Conservation (phyloP, 768 basidiomycete species). For the Daedaleopsis nitida region DNA sequence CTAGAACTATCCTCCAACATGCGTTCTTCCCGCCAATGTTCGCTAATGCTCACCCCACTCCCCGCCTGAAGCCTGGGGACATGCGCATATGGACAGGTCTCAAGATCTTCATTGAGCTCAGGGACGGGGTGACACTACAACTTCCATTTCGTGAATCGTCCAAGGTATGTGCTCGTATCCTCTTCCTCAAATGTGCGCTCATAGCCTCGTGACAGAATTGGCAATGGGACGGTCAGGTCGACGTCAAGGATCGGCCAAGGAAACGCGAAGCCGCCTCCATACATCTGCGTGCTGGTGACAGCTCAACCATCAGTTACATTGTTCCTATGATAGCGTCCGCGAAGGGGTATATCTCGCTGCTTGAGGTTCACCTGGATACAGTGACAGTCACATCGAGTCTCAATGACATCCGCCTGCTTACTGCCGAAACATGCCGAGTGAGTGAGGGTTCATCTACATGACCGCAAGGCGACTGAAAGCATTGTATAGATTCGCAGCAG, state of each 20-base stretch:
- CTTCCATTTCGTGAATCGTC: conserved; percentile 93
- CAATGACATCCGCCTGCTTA: conserved; percentile 81
- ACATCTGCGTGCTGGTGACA: conserved; percentile 72
- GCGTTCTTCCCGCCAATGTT: conserved; percentile 84
- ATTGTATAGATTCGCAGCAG: conserved; percentile 59
- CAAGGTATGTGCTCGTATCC: conserved; percentile 51
- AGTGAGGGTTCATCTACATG: conserved; percentile 21
- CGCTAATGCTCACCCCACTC: conserved; percentile 58
- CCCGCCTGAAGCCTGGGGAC: conserved; percentile 71
- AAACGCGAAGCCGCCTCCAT: conserved; percentile 72
- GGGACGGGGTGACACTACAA: conserved; percentile 73
- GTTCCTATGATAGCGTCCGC: conserved; percentile 78
- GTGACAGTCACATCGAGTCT: conserved; percentile 81
- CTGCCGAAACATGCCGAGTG: conserved; percentile 80
- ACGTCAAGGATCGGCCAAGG: conserved; percentile 50
- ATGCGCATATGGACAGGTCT: conserved; percentile 81
- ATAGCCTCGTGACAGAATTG: conserved; percentile 61
- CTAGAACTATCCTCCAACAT: conserved; percentile 73
- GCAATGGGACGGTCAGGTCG: conserved; percentile 78
- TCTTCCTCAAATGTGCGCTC: background rate
- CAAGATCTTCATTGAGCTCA: conserved; percentile 80
- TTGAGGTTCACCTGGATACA: conserved; percentile 83
- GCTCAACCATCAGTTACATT: conserved; percentile 83
- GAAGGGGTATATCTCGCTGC: conserved; percentile 74
- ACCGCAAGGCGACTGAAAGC: background rate